phyloP scores from a whole-genome alignment of 495 filamentous ascomycete genomes.

The Halenospora varia region DNA sequence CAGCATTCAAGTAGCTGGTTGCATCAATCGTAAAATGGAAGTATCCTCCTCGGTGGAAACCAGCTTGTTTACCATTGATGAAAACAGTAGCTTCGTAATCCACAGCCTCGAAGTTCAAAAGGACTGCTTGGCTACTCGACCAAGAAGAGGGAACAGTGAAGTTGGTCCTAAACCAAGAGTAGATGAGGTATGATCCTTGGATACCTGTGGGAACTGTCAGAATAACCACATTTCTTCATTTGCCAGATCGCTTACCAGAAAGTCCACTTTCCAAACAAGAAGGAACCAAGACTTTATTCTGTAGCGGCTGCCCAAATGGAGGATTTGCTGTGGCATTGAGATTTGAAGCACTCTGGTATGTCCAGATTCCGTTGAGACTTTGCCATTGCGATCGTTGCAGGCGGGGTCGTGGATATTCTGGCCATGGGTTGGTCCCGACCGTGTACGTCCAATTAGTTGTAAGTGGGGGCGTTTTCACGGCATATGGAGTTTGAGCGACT shows the following conservation, averaged over 20 bases:
- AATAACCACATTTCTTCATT: too few relatives aligned
- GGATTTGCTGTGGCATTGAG: conserved; percentile 37
- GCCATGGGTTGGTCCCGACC: conserved; percentile 61
- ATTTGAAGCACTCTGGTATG: conserved; percentile 45
- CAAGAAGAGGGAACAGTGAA: conserved; percentile 51
- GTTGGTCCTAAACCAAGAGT: conserved; percentile 57
- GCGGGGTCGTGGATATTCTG: conserved; percentile 62
- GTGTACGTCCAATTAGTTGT: conserved; percentile 59
- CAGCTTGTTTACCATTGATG: conserved; percentile 53
- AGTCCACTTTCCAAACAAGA: conserved; percentile 60
- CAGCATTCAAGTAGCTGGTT: conserved; percentile 40
- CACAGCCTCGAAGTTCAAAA: conserved; percentile 67
- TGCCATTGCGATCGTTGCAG: conserved; percentile 55
- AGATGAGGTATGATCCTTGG: conserved; percentile 39
- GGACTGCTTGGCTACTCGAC: conserved; percentile 33
- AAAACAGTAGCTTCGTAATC: conserved; percentile 65
- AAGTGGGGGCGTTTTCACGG: conserved; percentile 34
- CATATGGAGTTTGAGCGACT: too few relatives aligned
- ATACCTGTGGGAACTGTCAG: too few relatives aligned
- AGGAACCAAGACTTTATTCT: conserved; percentile 52
- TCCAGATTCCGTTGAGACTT: conserved; percentile 64
- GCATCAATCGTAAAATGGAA: conserved; percentile 57
- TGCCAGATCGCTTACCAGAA: conserved; percentile 33
- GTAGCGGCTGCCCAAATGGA: conserved; percentile 37
- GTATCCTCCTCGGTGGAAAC: conserved; percentile 58